Conservation (phyloP, 2,329 filamentous ascomycete genomes). For the Cadophora malorum region DNA sequence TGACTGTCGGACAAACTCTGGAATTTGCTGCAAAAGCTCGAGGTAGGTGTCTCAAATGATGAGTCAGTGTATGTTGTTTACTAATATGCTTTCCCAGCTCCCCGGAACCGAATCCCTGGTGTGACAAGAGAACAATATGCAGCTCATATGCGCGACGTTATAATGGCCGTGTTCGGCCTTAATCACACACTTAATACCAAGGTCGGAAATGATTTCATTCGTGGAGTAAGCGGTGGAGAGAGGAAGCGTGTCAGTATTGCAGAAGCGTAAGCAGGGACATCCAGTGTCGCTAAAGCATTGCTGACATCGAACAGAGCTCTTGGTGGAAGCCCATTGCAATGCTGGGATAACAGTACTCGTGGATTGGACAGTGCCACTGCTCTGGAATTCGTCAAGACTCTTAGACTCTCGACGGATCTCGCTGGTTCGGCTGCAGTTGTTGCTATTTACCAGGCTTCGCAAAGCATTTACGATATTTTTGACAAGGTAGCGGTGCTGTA, state of each 20-base stretch:
- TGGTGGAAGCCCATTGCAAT: conserved; percentile 65
- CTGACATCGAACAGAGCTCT: conserved; percentile 55
- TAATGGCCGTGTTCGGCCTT: conserved; percentile 74
- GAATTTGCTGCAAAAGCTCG: conserved; percentile 74
- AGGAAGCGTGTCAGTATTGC: conserved; percentile 83
- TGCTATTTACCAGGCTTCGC: conserved; percentile 75
- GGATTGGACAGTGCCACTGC: conserved; percentile 78
- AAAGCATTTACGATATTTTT: conserved; percentile 68
- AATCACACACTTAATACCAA: conserved; percentile 75
- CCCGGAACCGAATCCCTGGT: conserved; percentile 66
- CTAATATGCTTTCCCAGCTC: conserved; percentile 51
- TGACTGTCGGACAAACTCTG: conserved; percentile 77
- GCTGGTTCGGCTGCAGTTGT: conserved; percentile 66
- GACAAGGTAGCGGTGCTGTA: conserved; percentile 74
- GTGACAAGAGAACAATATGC: conserved; percentile 65
- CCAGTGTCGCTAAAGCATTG: conserved; percentile 39
- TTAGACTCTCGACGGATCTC: conserved; percentile 70
- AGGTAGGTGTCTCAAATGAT: conserved; percentile 24
- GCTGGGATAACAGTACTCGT: conserved; percentile 79
- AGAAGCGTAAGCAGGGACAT: conserved; percentile 58
- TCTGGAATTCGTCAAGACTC: conserved; percentile 72
- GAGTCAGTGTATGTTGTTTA: background rate
- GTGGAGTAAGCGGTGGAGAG: conserved; percentile 74
- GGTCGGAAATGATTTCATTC: conserved; percentile 76
- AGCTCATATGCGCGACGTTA: conserved; percentile 59